These are phyloP conservation scores for Calonectria crousiana DNA, from an alignment of 2,329 filamentous ascomycete genomes.

Conservation along the genomic window DNA sequence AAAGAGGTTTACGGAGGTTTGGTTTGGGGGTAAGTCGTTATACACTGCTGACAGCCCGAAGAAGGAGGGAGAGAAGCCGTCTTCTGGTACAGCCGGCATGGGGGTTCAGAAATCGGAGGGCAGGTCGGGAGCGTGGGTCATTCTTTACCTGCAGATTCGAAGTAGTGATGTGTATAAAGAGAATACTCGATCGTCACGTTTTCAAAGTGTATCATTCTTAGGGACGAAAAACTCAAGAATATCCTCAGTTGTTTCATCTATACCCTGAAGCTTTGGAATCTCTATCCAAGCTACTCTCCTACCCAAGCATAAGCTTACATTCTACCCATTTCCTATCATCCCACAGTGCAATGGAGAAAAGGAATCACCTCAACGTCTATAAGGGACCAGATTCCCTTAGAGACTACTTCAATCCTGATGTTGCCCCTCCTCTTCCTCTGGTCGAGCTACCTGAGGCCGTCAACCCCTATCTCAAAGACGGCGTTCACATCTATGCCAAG, in stretches of 20 bases:
- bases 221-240: not conserved
- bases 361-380: conserved; percentile 65
- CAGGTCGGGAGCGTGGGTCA: not conserved
- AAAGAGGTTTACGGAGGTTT: not conserved
- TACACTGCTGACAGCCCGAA: not conserved
- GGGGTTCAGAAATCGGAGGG: not conserved
- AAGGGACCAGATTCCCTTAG: conserved; percentile 67
- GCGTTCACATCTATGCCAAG: conserved; percentile 73
- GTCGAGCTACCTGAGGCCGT: conserved; percentile 70
- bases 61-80: not conserved
- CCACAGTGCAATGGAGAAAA: conserved; percentile 38
- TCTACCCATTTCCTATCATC: not conserved
- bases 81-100: not conserved
- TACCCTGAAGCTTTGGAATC: not conserved
- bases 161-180: not conserved
- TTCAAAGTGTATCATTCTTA: not conserved
- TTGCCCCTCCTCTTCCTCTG: conserved; percentile 68
- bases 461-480: conserved; percentile 69
- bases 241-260: not conserved
- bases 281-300: not conserved
- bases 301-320: not conserved
- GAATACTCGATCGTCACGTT: not conserved
- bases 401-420: conserved; percentile 71
- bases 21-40: not conserved
- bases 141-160: not conserved